phyloP scores from a whole-genome alignment of 2,329 filamentous ascomycete genomes.

The Aspergillus puulaauensis region DNA sequence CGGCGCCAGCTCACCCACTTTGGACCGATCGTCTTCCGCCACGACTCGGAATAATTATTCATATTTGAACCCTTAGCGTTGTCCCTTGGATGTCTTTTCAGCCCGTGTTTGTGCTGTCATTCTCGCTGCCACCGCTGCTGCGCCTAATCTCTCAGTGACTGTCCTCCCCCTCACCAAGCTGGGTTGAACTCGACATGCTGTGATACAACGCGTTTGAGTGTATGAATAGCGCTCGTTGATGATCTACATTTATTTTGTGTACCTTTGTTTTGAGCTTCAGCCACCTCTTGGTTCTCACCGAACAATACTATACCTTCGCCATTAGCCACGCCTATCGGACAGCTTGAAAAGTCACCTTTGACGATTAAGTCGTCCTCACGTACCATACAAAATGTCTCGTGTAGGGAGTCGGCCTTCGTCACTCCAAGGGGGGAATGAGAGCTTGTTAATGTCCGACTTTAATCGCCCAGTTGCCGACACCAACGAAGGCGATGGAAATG shows the following conservation, averaged over 20 bases:
- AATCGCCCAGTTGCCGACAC: slow-evolving; percentile 17
- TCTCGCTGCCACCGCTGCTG: neutral
- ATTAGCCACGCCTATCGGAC: neutral
- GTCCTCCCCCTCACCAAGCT: neutral
- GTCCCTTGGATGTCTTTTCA: neutral
- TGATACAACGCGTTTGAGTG: neutral
- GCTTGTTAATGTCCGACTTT: slow-evolving; percentile 4
- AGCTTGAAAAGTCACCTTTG: neutral
- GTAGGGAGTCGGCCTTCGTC: slow-evolving; percentile 2
- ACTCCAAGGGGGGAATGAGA: slow-evolving; percentile 11
- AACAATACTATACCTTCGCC: neutral
- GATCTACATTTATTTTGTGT: neutral
- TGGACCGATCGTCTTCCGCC: neutral
- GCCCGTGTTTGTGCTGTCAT: neutral
- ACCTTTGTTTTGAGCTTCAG: neutral
- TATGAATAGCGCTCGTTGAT: neutral
- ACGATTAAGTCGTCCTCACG: neutral
- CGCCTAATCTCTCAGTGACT: neutral
- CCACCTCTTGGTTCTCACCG: neutral
- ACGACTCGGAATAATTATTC: too few species aligned
- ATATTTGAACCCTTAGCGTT: neutral
- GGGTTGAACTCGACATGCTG: neutral
- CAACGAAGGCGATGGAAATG: slow-evolving; percentile 14
- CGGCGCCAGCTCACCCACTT: slow-evolving; percentile 8
- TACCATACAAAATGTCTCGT: neutral